These are phyloP conservation scores for Aurantiochytrium sp. DNA, from an alignment of 108 stramenopile genomes.

Conservation along the genomic window DNA sequence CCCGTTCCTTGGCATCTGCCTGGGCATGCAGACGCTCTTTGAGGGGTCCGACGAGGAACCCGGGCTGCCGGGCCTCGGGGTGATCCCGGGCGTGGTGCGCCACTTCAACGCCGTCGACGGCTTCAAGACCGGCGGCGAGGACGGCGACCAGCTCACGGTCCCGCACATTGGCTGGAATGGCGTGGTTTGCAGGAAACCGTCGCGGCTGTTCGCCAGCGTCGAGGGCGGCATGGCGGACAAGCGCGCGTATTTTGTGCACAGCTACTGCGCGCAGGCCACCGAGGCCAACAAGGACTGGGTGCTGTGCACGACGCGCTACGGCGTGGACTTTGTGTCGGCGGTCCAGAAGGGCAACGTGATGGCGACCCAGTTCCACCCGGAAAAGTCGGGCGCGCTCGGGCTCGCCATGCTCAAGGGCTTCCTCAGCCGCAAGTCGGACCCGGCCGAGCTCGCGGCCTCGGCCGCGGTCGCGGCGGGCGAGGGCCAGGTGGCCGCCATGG, in stretches of 20 bases:
- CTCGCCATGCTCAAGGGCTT: constrained; percentile 77
- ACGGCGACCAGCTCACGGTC: constrained; percentile 61
- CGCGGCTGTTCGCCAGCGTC: constrained; percentile 66
- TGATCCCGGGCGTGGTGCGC: constrained; percentile 81
- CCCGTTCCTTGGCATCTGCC: constrained; percentile 92
- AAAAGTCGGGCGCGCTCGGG: constrained; percentile 86
- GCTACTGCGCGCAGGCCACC: constrained; percentile 76
- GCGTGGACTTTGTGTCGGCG: constrained; percentile 73
- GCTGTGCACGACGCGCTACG: constrained; percentile 78
- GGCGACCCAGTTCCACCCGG: constrained; percentile 96
- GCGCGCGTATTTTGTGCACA: constrained; percentile 89
- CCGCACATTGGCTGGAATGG: constrained; percentile 99
- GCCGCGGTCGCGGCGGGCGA: background rate
- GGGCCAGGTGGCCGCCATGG: background rate
- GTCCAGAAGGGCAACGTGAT: constrained; percentile 83
- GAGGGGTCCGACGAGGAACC: constrained; percentile 79
- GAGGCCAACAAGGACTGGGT: constrained; percentile 78
- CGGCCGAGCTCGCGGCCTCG: background rate
- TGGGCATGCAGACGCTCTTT: constrained; percentile 97
- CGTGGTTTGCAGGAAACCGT: constrained; percentile 66
- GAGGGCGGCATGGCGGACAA: background rate
- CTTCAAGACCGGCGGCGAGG: constrained; percentile 37
- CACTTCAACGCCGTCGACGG: constrained; percentile 56
- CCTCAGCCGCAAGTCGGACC: constrained; percentile 57
- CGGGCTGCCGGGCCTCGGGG: constrained; percentile 75